These are phyloP conservation scores for Malus hybrid DNA, from an alignment of 331 rosid species.

Conservation along the genomic window DNA sequence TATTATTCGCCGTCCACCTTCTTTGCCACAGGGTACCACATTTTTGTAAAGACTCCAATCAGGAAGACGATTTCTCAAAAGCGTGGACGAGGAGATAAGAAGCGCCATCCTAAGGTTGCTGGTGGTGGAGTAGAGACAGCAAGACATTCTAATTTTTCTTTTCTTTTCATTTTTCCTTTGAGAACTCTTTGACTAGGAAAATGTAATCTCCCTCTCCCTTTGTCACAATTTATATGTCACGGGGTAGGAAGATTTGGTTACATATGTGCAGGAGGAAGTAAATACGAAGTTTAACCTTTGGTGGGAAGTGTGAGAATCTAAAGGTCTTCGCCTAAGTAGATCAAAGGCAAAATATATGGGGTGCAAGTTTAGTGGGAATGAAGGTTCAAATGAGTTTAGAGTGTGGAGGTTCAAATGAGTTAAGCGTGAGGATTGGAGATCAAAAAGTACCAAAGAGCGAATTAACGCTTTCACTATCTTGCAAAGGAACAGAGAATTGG, in stretches of 20 bases:
- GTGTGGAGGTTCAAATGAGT: no score
- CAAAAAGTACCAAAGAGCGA: no score
- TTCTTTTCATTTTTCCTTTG: neutral
- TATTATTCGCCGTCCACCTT: slow-evolving; percentile 20
- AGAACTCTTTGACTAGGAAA: slow-evolving; percentile 20
- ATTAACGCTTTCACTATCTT: no score
- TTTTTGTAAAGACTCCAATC: slow-evolving; percentile 17
- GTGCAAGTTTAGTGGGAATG: no score
- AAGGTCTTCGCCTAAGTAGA: no score
- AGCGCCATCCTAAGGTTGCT: slow-evolving; percentile 49
- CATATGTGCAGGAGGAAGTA: slow-evolving; percentile 3
- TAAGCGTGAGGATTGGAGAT: no score
- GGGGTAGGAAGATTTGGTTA: slow-evolving; percentile 28
- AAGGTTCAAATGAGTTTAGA: no score
- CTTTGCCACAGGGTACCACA: slow-evolving; percentile 6
- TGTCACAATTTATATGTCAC: slow-evolving; percentile 33
- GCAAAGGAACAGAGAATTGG: no score
- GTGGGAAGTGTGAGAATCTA: no score
- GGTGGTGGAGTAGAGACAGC: slow-evolving; percentile 22
- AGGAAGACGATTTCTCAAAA: slow-evolving; percentile 33
- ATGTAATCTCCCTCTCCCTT: slow-evolving; percentile 26
- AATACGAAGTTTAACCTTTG: no score
- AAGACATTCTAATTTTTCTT: slow-evolving; percentile 18
- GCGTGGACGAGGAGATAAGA: slow-evolving; percentile 50
- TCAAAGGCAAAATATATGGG: no score